Base-by-base conservation (phyloP, 805 yeast genomes). In the Saccharomyces mikatae region DNA sequence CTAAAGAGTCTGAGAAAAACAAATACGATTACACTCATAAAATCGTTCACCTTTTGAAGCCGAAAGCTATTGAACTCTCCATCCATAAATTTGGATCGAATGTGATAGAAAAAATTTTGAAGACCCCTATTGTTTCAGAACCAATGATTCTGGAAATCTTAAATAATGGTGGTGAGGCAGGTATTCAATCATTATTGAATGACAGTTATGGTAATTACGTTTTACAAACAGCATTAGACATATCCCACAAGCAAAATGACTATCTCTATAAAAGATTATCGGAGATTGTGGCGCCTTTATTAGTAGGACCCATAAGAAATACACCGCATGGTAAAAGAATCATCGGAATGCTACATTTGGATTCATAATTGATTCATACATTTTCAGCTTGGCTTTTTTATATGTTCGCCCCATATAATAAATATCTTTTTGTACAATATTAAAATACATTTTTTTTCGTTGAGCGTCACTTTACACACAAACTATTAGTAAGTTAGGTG, bases 281-380 rank as follows among this genome's bases (percentile, higher is more conserved):
- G 22, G 77, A 72, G 41, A 71, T 80, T 26, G 78, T 90, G 61
- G 82, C 81, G 59, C 96, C 97, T 11, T 79, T 87, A 55, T 76
- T 92, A 62, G 83, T 86, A 24, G 85, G 84, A 49, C 68, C 70
- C 10, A 86, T 92, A 56, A 81, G 87, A 68, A 87, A 86, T 62
- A 91, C 97, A 17, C 97, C 97, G 2, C 96, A 92, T 69, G 98
- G 97, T n/a, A 80, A 96, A 68, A 81, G 97, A 65, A 90, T 92
- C 56, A 80, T 87, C 74, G 82, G 88, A 29, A 89, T 89, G 67
- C 64, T 81, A 48, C 73, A 71, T 54, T 48, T 61, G 47, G 67
- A 63, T 28, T 60, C 50, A 22, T 46, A n/a, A 14, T 17, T 48
- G n/a, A 30, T 48, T 21, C 26, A 48, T 48, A 11, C n/a, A 47